Evolutionary conservation across 176 grass and related monocot genomes (phyloP).

Genomic region (Tillandsia leiboldiana): DNA sequence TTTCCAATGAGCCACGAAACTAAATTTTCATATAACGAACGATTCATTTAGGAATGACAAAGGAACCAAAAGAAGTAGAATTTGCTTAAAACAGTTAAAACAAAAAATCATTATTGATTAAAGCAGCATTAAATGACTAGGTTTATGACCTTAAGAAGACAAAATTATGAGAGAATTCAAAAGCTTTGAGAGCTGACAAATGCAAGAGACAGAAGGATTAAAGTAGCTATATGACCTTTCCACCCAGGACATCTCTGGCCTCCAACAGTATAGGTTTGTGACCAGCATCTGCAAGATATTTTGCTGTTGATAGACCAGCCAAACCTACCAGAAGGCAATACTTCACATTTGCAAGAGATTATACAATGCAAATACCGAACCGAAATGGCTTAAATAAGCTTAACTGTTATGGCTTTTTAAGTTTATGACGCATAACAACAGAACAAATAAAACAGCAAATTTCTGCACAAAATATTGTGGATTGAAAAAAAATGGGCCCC

Average conservation of each 20-base stretch:
- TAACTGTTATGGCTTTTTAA: neutral
- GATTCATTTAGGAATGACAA: neutral
- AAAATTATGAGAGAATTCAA: neutral
- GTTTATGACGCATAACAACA: neutral
- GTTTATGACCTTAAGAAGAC: too few species aligned
- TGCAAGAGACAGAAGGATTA: neutral
- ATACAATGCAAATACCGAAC: neutral
- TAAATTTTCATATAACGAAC: too few species aligned
- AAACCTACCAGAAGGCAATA: slow-evolving; percentile 52
- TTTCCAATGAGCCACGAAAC: too few species aligned
- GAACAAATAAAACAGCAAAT: neutral
- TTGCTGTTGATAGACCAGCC: slow-evolving; percentile 84
- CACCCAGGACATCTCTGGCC: slow-evolving; percentile 90
- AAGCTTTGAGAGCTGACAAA: neutral
- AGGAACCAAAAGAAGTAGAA: neutral
- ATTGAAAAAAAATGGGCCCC: neutral
- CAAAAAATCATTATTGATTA: neutral
- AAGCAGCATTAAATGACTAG: too few species aligned
- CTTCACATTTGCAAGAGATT: slow-evolving; percentile 3
- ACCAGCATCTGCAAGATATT: slow-evolving; percentile 93
- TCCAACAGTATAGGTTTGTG: slow-evolving; percentile 91
- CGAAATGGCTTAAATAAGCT: neutral
- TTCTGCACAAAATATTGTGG: slow-evolving; percentile 8
- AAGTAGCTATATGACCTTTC: slow-evolving; percentile 53
- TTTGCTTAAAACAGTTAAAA: neutral